Base-by-base conservation (phyloP, 2,329 filamentous ascomycete genomes). In the Bipolaris oryzae region DNA sequence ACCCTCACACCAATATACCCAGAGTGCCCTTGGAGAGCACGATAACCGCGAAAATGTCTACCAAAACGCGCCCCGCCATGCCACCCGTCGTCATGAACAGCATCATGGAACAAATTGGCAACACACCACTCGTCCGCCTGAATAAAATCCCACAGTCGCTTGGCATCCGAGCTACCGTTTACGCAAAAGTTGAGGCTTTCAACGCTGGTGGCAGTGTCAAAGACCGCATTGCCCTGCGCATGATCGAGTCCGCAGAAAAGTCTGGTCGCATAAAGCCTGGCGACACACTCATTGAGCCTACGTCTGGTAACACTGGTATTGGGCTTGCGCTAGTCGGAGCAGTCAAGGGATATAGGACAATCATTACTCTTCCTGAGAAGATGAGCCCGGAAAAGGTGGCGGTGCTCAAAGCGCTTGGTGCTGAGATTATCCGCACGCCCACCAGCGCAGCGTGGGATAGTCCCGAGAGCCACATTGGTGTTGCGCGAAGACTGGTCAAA, bases 321-420 rank as follows among this genome's bases (percentile, higher is more conserved):
- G 95, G 95, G 20, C 84, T 99, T 38, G 95, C 95, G 25, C 87
- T 99, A 33, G 94, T 98, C 16, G 94, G 87, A 55, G 95, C 95
- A 15, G 90, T 99, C 72, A 98, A 97, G 82, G 94, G 93, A 65
- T 99, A 98, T 84, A 94, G 94, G 79, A 96, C 93, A 38, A 98
- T 99, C 79, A 99, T 99, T 77, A 99, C 95, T 10, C 86, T 99
- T 43, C 95, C 95, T 49, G 95, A 99, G 81, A 99, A 99, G 84
- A 99, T 99, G 95, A 97, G 92, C 1, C 90, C 92, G 45, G 95
- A 99, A 79, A 99, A 99, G 79, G 95, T 99, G 37, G 90, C 94
- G 2, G 95, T 99, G 25, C 84, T 99, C 60, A 90, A 92, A 69
- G 94, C 95, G 28, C 85, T 99, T 50, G 94, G 94, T 63, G 95